These are phyloP conservation scores for Trichaptum fuscoviolaceum DNA, from an alignment of 768 basidiomycete species.

Conservation along the genomic window DNA sequence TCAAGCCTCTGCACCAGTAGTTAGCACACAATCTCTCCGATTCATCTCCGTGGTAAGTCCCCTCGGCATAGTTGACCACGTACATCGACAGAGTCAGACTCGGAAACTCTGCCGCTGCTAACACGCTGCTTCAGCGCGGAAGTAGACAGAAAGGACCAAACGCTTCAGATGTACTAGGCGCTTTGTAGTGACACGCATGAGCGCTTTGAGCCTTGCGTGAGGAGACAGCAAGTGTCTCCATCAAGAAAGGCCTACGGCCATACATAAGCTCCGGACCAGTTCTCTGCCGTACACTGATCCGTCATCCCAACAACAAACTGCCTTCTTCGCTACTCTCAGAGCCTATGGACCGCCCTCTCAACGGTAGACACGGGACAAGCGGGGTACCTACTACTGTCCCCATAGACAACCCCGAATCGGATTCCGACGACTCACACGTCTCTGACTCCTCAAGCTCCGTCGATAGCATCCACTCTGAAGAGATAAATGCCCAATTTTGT, in stretches of 20 bases:
- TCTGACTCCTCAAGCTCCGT: slow-evolving; percentile 40
- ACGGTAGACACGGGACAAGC: background rate
- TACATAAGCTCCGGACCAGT: background rate
- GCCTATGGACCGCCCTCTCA: background rate
- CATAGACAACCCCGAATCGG: slow-evolving; percentile 12
- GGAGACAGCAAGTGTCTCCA: background rate
- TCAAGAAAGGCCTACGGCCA: background rate
- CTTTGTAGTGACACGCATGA: background rate
- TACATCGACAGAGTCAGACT: background rate
- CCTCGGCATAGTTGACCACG: background rate
- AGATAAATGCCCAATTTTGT: slow-evolving; percentile 56
- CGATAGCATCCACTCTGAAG: slow-evolving; percentile 43
- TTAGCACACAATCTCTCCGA: background rate
- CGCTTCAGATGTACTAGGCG: background rate
- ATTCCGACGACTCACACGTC: slow-evolving; percentile 29
- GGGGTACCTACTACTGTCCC: background rate
- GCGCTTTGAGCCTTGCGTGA: background rate
- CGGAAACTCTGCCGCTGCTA: background rate
- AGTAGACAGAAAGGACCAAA: background rate
- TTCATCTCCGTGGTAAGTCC: slow-evolving; percentile 1
- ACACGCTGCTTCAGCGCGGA: background rate
- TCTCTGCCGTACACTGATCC: background rate
- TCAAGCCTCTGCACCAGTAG: background rate
- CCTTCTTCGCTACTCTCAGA: background rate
- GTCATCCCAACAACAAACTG: background rate